Evolutionary conservation across 1,284 basidiomycete species (phyloP).

Genomic region (Pholiota adiposa): DNA sequence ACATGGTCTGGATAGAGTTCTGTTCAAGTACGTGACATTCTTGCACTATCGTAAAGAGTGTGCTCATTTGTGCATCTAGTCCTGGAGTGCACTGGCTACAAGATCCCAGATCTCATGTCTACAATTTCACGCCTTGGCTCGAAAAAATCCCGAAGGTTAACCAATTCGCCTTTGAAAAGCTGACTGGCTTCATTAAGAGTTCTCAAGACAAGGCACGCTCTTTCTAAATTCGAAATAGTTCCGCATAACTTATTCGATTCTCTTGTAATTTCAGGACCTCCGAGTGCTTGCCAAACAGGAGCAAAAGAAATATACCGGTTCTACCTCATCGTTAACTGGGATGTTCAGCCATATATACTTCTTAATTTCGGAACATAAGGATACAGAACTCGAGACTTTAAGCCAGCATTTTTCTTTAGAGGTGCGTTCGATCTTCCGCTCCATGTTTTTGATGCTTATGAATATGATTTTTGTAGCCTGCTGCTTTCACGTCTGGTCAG

Average conservation of each 20-base stretch:
- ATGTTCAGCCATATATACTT: slow-evolving; percentile 91
- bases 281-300: slow-evolving; percentile 64
- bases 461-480: slow-evolving; percentile 44
- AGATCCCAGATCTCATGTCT: slow-evolving; percentile 86
- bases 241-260: too few species aligned
- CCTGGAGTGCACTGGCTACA: slow-evolving; percentile 92
- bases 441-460: neutral
- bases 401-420: slow-evolving; percentile 64
- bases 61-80: slow-evolving; percentile 43
- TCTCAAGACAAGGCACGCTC: slow-evolving; percentile 72
- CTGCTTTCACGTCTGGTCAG: slow-evolving; percentile 80
- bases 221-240: neutral
- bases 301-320: slow-evolving; percentile 76
- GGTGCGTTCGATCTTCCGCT: slow-evolving; percentile 44
- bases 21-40: slow-evolving; percentile 75
- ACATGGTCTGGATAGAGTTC: slow-evolving; percentile 81
- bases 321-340: slow-evolving; percentile 90
- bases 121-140: slow-evolving; percentile 82
- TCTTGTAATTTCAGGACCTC: slow-evolving; percentile 69
- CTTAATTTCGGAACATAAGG: slow-evolving; percentile 69
- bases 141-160: slow-evolving; percentile 77
- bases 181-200: slow-evolving; percentile 81
- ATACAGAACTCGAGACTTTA: slow-evolving; percentile 61
- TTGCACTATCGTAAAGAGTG: neutral
- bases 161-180: slow-evolving; percentile 90